These are phyloP conservation scores for Biscogniauxia mediterranea DNA, from an alignment of 2,329 filamentous ascomycete species.

Conservation along the genomic window DNA sequence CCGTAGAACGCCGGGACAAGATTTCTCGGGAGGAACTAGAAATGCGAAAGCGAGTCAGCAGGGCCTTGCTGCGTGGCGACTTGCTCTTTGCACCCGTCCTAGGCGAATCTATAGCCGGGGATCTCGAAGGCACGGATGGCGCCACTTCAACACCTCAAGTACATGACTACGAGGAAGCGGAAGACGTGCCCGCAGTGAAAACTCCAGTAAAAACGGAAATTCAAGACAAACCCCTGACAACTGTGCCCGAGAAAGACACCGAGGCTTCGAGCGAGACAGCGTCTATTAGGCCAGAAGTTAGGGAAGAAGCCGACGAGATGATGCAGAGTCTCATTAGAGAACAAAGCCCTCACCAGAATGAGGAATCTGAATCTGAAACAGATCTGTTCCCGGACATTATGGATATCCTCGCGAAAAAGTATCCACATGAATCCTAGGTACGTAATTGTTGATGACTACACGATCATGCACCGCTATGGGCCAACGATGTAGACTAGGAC, in stretches of 20 bases:
- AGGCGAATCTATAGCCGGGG: background rate
- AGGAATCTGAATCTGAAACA: background rate
- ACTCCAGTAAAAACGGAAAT: background rate
- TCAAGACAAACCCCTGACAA: background rate
- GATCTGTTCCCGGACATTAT: background rate
- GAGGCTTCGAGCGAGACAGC: background rate
- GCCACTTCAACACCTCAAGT: background rate
- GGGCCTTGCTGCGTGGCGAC: conserved; percentile 12
- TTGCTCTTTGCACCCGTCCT: conserved; percentile 16
- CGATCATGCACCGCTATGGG: background rate
- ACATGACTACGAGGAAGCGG: background rate
- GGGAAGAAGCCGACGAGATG: conserved; percentile 8
- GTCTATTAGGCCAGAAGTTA: background rate
- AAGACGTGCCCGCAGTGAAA: background rate
- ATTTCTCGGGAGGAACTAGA: conserved; percentile 13
- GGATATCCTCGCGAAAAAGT: background rate
- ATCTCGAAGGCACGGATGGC: background rate
- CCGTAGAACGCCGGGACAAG: conserved; percentile 7
- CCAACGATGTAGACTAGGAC: too few relatives aligned
- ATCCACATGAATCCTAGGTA: background rate
- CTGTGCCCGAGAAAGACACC: too few relatives aligned
- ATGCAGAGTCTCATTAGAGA: conserved; percentile 15
- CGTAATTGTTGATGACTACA: background rate
- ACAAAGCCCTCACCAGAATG: background rate
- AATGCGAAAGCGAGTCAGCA: conserved; percentile 4